Conservation (phyloP, 306 rosid genomes). For the Cicer arietinum region DNA sequence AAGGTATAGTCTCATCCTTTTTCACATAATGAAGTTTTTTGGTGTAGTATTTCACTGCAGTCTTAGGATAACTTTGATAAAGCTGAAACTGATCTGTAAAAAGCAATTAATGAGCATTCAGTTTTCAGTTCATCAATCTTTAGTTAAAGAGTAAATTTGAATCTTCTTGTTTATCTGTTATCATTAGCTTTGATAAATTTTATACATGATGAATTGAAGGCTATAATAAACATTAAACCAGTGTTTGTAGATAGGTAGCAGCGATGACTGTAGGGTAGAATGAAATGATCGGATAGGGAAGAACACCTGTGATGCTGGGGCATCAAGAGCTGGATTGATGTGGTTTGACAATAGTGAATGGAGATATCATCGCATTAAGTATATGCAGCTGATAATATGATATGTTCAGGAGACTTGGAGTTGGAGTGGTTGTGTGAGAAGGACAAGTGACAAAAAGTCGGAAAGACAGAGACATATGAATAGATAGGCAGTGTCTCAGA, state of each 20-base stretch:
- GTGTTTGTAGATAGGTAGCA: not conserved
- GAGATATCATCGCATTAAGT: constrained; percentile 30
- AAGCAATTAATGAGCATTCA: not conserved
- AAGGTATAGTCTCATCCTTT: constrained; percentile 60
- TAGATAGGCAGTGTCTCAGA: not conserved
- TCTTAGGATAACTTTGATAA: constrained; percentile 17
- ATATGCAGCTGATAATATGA: constrained; percentile 12
- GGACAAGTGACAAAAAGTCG: not conserved
- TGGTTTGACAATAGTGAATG: constrained; percentile 4
- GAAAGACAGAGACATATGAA: constrained; percentile 16
- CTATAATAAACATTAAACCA: not conserved
- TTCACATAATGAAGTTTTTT: constrained; percentile 28
- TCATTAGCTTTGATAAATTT: constrained; percentile 1
- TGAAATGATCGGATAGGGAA: constrained; percentile 21
- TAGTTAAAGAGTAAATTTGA: not conserved
- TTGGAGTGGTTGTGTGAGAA: not conserved
- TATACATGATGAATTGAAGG: constrained; percentile 31
- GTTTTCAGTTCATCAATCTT: constrained; percentile 27
- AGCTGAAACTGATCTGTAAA: not conserved
- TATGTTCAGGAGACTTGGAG: not conserved
- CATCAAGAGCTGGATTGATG: constrained; percentile 21
- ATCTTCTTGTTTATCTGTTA: not conserved
- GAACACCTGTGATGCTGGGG: constrained; percentile 29
- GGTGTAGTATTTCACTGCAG: constrained; percentile 14
- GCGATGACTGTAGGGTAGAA: not conserved